Percentiles rank a stretch among this genome's conserved stretches.
phyloP scores from a whole-genome alignment of 2,329 filamentous ascomycete genomes.

The Phyllosticta paracitricarpa region DNA sequence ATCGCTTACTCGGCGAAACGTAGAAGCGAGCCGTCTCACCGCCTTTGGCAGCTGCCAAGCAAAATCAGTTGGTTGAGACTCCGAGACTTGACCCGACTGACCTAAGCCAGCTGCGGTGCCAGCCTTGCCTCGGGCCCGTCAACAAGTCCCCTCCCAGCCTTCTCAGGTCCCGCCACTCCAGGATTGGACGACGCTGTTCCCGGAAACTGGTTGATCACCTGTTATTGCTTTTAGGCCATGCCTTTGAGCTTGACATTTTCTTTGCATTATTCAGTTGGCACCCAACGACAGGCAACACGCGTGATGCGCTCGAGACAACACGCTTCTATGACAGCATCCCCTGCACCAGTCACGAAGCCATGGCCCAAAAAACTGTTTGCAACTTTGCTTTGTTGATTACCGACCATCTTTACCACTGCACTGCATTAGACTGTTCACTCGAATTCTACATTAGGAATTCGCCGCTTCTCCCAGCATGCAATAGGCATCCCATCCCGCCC shows the following conservation, averaged over 20 bases:
- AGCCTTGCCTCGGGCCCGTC: background rate
- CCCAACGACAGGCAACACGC: background rate
- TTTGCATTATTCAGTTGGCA: background rate
- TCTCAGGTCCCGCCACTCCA: background rate
- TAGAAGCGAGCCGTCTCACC: background rate
- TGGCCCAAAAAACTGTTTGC: background rate
- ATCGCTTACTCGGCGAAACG: background rate
- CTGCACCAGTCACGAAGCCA: background rate
- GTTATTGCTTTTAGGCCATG: background rate
- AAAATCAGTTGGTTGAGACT: too few species aligned
- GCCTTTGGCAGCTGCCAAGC: too few species aligned
- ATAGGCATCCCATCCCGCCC: background rate
- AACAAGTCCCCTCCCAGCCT: background rate
- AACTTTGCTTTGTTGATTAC: background rate
- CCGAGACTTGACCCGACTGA: too few species aligned
- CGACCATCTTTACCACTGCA: background rate
- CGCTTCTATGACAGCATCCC: background rate
- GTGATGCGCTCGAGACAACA: background rate
- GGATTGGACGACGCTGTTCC: background rate
- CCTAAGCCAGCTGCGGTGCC: too few species aligned
- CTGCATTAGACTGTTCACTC: background rate
- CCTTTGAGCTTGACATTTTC: background rate
- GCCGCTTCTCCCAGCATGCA: background rate
- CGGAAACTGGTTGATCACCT: background rate
- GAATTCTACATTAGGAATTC: background rate